Conservation (phyloP, 2,329 filamentous ascomycete genomes). For the Talaromyces piceae region DNA sequence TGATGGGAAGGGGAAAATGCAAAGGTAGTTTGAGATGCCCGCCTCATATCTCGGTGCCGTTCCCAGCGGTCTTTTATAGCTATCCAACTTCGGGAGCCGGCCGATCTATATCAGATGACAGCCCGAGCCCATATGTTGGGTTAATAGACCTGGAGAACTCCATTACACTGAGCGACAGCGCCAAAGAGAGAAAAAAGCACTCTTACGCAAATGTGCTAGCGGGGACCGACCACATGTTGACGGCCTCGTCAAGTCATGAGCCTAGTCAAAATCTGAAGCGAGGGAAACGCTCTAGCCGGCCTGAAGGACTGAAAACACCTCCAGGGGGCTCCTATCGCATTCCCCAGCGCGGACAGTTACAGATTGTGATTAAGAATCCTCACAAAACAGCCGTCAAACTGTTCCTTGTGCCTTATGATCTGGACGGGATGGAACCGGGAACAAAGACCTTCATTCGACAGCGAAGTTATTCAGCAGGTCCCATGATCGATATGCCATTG, state of each 20-base stretch:
- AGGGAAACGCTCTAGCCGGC: conserved; percentile 54
- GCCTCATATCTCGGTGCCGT: conserved; percentile 80
- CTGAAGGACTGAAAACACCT: conserved; percentile 57
- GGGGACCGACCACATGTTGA: conserved; percentile 1
- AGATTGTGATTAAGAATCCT: conserved; percentile 96
- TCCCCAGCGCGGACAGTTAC: conserved; percentile 84
- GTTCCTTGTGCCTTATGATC: conserved; percentile 87
- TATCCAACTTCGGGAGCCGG: conserved; percentile 64
- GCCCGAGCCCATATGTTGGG: conserved; percentile 92
- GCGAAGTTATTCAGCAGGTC: conserved; percentile 81
- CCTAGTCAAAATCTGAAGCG: conserved; percentile 36
- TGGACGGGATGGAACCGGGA: conserved; percentile 84
- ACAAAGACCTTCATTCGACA: conserved; percentile 96
- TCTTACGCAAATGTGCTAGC: conserved; percentile 17
- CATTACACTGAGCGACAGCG: conserved; percentile 46
- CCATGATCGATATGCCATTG: conserved; percentile 66
- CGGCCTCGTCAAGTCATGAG: conserved; percentile 7
- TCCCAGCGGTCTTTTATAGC: conserved; percentile 93
- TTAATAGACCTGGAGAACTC: conserved; percentile 84
- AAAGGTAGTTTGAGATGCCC: conserved; percentile 79
- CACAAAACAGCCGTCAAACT: conserved; percentile 98
- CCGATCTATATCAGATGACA: conserved; percentile 63
- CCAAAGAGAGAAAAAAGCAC: conserved; percentile 29
- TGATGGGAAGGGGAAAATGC: conserved; percentile 81
- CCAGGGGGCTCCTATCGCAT: conserved; percentile 90